These are phyloP conservation scores for Cicer cuneatum DNA, from an alignment of 306 rosid genomes.

Conservation along the genomic window DNA sequence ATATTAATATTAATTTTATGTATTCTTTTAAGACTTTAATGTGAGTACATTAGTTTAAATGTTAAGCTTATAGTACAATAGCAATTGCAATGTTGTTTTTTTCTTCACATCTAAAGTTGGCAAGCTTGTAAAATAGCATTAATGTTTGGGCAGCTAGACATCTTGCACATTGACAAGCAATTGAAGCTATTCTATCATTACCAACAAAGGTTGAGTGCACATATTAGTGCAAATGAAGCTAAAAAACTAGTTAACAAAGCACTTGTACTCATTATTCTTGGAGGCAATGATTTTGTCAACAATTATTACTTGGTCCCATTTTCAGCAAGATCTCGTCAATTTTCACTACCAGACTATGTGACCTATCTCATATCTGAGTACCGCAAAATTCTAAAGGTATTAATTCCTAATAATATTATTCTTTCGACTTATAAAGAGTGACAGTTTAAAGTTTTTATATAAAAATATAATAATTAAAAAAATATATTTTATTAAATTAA, in stretches of 20 bases:
- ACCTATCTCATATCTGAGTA: conserved; percentile 73
- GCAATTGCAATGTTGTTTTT: background rate
- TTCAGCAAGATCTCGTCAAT: conserved; percentile 92
- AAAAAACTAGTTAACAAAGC: conserved; percentile 56
- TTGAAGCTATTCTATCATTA: conserved; percentile 66
- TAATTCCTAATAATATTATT: background rate
- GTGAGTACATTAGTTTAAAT: too few species aligned
- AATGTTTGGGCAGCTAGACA: conserved; percentile 58
- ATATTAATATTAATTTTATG: too few species aligned
- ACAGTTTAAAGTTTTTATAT: too few species aligned
- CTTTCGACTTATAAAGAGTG: too few species aligned
- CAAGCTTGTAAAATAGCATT: background rate
- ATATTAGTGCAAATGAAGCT: conserved; percentile 58
- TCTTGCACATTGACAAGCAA: conserved; percentile 71
- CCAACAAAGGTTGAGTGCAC: conserved; percentile 61
- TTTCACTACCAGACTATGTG: conserved; percentile 79
- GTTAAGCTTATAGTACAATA: too few species aligned
- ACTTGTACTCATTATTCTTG: conserved; percentile 70
- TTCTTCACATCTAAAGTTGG: background rate
- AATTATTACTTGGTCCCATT: conserved; percentile 80
- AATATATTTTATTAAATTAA: too few species aligned
- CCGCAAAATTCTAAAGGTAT: conserved; percentile 61
- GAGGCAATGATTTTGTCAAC: conserved; percentile 93
- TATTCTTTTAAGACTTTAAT: too few species aligned
- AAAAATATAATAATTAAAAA: too few species aligned